Base-by-base conservation (phyloP, 2,329 filamentous ascomycete species). In the Monosporascus sp. region DNA sequence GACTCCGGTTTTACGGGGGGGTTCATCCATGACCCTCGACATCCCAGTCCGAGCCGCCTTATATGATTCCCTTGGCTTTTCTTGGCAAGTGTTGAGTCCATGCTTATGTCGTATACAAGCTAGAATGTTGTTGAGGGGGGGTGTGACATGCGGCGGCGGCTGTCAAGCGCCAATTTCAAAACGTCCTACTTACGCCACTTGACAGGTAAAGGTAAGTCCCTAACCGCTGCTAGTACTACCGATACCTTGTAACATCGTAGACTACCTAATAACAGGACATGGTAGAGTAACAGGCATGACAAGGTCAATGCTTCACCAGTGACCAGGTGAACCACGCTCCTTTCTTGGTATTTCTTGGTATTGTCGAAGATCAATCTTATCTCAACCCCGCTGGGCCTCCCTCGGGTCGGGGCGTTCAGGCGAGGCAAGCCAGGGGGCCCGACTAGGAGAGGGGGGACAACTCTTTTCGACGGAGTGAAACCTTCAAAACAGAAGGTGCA, bases 1-100 rank as follows among this genome's bases (percentile, higher is more conserved):
- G 36, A 47, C 48, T 50, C 45, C 24, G 45, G 58, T 54, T 60
- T 53, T 50, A 47, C 52, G 53, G 55, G 55, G 55, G 55, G 49
- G 35, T 20, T 44, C 48, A 25, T 25, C 48, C 36, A 20, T 59
- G 27, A 31, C 27, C 27, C 9, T 35, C 31, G 31, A 35, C 8
- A 3, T 31, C 27, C n/a, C n/a, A n/a, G n/a, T n/a, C n/a, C 9
- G 27, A 11, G 27, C 27, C 8, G 27, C 27, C 27, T 27, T 27
- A 9, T 27, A 18, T 41, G 18, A 11, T 2, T 7, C 38, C 11
- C 43, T 46, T 31, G 43, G 43, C 43, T 24, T 46, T 22, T 25
- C 43, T 46, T 46, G 43, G 43, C 43, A 27, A 27, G 20, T 46
- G 43, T 27, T 46, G 43, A 46, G 43, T 44, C 24, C 3, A 5